Percentiles rank a stretch among this genome's conserved stretches.
Conservation (phyloP, 2,329 filamentous ascomycete genomes). For the Proliferodiscus dingleyae region DNA sequence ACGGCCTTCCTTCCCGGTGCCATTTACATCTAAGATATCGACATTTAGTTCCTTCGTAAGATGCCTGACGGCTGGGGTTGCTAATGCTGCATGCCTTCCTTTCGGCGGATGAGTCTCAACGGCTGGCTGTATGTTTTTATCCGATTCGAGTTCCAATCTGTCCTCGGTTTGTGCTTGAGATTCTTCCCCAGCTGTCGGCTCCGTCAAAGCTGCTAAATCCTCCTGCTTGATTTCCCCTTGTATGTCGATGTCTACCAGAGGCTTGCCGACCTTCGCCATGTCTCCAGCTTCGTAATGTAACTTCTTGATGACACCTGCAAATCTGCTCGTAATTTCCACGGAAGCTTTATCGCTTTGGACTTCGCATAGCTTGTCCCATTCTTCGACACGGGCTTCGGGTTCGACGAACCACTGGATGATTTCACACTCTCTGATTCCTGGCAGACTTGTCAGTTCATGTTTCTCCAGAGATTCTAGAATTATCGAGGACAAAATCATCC, state of each 20-base stretch:
- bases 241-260: constrained; percentile 92
- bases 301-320: constrained; percentile 93
- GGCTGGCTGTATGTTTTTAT: background rate
- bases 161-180: constrained; percentile 14
- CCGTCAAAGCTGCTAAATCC: constrained; percentile 43
- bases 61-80: constrained; percentile 89
- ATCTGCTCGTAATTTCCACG: constrained; percentile 89
- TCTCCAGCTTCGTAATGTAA: constrained; percentile 93
- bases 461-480: background rate
- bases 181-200: constrained; percentile 20
- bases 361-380: constrained; percentile 96
- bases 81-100: constrained; percentile 68
- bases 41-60: constrained; percentile 75
- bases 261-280: constrained; percentile 92
- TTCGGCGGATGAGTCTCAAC: constrained; percentile 11
- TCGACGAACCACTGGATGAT: constrained; percentile 99
- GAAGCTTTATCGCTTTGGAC: constrained; percentile 97
- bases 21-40: constrained; percentile 71
- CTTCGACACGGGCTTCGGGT: constrained; percentile 89
- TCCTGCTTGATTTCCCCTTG: constrained; percentile 67
- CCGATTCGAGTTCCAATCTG: background rate
- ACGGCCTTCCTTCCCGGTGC: constrained; percentile 85
- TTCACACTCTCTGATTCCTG: constrained; percentile 96
- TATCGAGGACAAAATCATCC: background rate
- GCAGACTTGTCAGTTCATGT: constrained; percentile 2